phyloP scores from a whole-genome alignment of 345 rosid species.

The Sisymbrium irio region DNA sequence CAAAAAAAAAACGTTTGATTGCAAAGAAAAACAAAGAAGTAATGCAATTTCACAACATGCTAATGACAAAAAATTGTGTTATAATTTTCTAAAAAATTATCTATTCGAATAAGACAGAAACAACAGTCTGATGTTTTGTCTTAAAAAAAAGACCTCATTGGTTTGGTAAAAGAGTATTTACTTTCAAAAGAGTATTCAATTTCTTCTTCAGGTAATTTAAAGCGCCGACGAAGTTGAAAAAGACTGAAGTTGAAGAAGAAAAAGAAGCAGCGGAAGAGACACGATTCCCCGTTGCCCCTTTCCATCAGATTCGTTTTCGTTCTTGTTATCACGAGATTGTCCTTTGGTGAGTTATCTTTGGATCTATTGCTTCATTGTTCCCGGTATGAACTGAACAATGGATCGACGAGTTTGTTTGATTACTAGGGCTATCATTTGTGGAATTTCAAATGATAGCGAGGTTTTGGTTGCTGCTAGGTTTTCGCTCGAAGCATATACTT shows the following conservation, averaged over 20 bases:
- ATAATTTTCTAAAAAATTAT: not conserved
- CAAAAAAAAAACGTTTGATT: not conserved
- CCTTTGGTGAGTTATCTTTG: conserved; percentile 1
- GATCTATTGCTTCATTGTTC: not conserved
- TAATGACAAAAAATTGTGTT: not conserved
- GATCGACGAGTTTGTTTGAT: not conserved
- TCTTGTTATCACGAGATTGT: no score
- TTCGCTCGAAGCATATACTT: not conserved
- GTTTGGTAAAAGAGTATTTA: conserved; percentile 1
- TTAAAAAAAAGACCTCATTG: not conserved
- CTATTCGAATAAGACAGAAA: not conserved
- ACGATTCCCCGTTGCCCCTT: no score
- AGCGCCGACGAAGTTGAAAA: conserved; percentile 30
- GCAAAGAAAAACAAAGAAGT: not conserved
- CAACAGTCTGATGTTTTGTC: not conserved
- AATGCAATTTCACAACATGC: not conserved
- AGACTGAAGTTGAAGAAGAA: not conserved
- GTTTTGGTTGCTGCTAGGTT: not conserved
- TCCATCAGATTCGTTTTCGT: no score
- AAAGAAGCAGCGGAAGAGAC: not conserved
- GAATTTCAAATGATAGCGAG: not conserved
- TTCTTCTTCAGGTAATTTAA: conserved; percentile 8
- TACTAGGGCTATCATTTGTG: not conserved
- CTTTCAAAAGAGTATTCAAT: not conserved
- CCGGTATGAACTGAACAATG: not conserved